Conservation (phyloP, 78 protist genomes). For the Dictyostelium discoideum region dicty_2.7 NC_007089.4:5923501-5924000, state of each 20-base stretch:
- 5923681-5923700: slow-evolving; percentile 32
- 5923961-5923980: slow-evolving; percentile 84
- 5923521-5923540: slow-evolving; percentile 71
- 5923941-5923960: slow-evolving; percentile 80
- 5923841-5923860: slow-evolving; percentile 82
- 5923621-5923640: slow-evolving; percentile 45
- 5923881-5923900: slow-evolving; percentile 68
- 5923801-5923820: slow-evolving; percentile 73
- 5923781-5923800: slow-evolving; percentile 69
- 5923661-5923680: slow-evolving; percentile 33
- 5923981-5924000: slow-evolving; percentile 70
- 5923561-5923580: slow-evolving; percentile 57
- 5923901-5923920: slow-evolving; percentile 41
- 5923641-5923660: slow-evolving; percentile 37
- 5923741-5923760: slow-evolving; percentile 64
- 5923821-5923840: slow-evolving; percentile 80
- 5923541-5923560: slow-evolving; percentile 77
- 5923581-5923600: slow-evolving; percentile 51
- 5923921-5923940: slow-evolving; percentile 76
- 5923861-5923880: slow-evolving; percentile 80
- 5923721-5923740: slow-evolving; percentile 83
- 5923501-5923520: slow-evolving; percentile 53
- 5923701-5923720: slow-evolving; percentile 65
- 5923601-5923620: slow-evolving; percentile 41
- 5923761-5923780: slow-evolving; percentile 46